phyloP scores from a whole-genome alignment of 2,329 filamentous ascomycete species.

The Setomelanomma holmii region DNA sequence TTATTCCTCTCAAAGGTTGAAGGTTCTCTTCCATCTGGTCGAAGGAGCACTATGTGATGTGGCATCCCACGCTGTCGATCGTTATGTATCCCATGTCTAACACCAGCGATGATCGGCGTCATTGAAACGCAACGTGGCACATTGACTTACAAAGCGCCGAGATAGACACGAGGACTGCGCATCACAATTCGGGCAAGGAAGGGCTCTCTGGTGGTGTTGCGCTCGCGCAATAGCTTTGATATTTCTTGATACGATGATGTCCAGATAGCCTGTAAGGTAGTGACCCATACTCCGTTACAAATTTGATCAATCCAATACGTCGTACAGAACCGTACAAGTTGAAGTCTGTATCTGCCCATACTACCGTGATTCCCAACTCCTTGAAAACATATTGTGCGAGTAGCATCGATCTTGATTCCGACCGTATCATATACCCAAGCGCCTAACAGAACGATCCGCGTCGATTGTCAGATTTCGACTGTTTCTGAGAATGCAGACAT shows the following conservation, averaged over 20 bases:
- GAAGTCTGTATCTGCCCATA: constrained; percentile 6
- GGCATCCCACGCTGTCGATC: not conserved
- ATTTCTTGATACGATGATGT: not conserved
- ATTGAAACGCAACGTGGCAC: not conserved
- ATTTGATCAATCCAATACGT: constrained; percentile 1
- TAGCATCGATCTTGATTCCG: not conserved
- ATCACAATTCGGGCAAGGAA: not conserved
- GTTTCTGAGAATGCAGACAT: not conserved
- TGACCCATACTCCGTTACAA: not conserved
- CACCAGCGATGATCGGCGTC: not conserved
- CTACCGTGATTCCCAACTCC: not conserved
- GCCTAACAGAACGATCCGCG: not conserved
- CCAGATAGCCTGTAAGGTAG: not conserved
- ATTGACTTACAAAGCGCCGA: not conserved
- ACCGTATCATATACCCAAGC: not conserved
- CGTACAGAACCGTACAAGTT: not conserved
- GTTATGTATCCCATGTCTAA: not conserved
- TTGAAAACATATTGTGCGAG: not conserved
- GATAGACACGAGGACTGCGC: not conserved
- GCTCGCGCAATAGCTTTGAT: not conserved
- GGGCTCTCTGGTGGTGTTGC: too few relatives aligned
- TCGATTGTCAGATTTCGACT: not conserved
- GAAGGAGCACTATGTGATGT: too few relatives aligned
- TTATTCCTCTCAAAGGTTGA: too few relatives aligned
- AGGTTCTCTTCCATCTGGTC: too few relatives aligned